Percentiles rank a stretch among this genome's conserved stretches.
Evolutionary conservation across 306 rosid genomes (phyloP).

Genomic region (Hylodesmum podocarpum): DNA sequence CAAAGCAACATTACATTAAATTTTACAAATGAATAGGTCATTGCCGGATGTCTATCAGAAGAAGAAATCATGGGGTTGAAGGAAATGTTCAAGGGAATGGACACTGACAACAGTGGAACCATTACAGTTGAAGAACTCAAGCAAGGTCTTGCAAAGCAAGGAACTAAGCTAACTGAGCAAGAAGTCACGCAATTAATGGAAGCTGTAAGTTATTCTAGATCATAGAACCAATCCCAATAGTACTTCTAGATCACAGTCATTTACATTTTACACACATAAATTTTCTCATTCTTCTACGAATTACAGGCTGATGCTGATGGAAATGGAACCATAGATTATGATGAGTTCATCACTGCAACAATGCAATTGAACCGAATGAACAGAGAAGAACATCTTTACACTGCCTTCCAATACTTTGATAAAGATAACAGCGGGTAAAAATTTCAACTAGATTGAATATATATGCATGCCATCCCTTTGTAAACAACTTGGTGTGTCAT

Average conservation of each 20-base stretch:
- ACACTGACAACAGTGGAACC: constrained; percentile 89
- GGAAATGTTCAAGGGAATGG: constrained; percentile 84
- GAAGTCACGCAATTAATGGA: constrained; percentile 88
- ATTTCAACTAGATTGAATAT: neutral
- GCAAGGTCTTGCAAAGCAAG: constrained; percentile 86
- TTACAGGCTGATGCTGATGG: constrained; percentile 97
- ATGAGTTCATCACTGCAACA: constrained; percentile 96
- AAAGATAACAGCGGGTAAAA: constrained; percentile 92
- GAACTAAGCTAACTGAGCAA: constrained; percentile 73
- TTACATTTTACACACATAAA: neutral
- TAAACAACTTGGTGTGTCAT: neutral
- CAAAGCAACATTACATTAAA: neutral
- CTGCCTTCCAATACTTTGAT: constrained; percentile 93
- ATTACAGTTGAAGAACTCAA: constrained; percentile 90
- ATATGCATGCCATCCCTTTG: neutral
- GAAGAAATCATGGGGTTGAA: constrained; percentile 92
- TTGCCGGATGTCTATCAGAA: constrained; percentile 91
- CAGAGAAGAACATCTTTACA: constrained; percentile 93
- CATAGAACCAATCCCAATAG: neutral
- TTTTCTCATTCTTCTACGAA: constrained; percentile 4
- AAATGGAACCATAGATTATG: constrained; percentile 86
- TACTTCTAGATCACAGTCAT: neutral
- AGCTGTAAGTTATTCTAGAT: constrained; percentile 52
- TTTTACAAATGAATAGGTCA: constrained; percentile 48
- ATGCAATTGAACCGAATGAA: constrained; percentile 94